Evolutionary conservation across 495 filamentous ascomycete species (phyloP).

Genomic region (Pyrenopolyporus hunteri): DNA sequence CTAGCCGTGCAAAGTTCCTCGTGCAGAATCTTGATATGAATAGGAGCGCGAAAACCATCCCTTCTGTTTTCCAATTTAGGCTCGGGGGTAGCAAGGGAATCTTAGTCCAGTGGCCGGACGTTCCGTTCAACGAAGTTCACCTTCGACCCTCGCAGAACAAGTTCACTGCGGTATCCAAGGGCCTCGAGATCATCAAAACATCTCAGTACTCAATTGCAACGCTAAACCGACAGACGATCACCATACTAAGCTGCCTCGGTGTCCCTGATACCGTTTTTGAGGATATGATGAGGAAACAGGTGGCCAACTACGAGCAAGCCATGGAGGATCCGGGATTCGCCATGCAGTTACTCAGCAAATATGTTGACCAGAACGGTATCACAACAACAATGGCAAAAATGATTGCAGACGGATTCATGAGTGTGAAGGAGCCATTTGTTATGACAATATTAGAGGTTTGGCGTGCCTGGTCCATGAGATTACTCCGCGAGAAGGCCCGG

Average conservation of each 20-base stretch:
- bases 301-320: conserved; percentile 68
- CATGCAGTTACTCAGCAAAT: conserved; percentile 67
- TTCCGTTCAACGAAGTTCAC: conserved; percentile 65
- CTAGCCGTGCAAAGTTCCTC: conserved; percentile 72
- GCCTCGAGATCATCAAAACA: conserved; percentile 82
- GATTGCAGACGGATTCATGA: conserved; percentile 81
- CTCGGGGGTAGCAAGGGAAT: conserved; percentile 92
- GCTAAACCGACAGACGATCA: conserved; percentile 88
- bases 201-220: conserved; percentile 76
- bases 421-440: conserved; percentile 77
- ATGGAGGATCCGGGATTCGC: conserved; percentile 70
- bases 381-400: conserved; percentile 75
- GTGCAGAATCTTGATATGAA: conserved; percentile 65
- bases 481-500: conserved; percentile 90
- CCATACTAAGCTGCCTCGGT: conserved; percentile 78
- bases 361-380: conserved; percentile 85
- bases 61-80: conserved; percentile 90
- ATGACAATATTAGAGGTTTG: conserved; percentile 75
- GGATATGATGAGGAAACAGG: conserved; percentile 66
- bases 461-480: conserved; percentile 81
- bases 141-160: conserved; percentile 87
- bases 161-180: conserved; percentile 72
- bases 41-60: conserved; percentile 53
- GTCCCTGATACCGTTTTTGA: conserved; percentile 72
- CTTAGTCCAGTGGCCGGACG: conserved; percentile 71